Evolutionary conservation across 2,329 filamentous ascomycete genomes (phyloP), one percentile per base, ranked within the genome.

Genomic region (Mycosphaerella arachidis): DNA sequence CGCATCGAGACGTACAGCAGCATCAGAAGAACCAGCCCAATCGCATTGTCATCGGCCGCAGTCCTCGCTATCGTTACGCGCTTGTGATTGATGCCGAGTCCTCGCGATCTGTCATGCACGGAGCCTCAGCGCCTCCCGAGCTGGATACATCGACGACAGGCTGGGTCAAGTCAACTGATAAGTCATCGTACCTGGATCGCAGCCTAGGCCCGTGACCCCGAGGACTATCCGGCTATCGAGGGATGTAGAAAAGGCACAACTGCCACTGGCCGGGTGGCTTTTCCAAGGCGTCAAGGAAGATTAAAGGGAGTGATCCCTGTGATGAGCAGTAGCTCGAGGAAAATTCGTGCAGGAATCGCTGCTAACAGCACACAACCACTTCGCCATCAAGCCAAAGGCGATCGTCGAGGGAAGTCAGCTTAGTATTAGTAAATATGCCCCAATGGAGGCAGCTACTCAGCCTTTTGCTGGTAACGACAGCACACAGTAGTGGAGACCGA

Each of bases 31-130:
- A 18, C 40, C 16, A 4, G 40, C 6, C 16, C 16, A 43, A 8
- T 43, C 40, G 8, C 16, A 18, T 18, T 3, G 2, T 7, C n/a
- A n/a, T 43, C 33, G 56, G 27, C 12, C 33, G 31, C 12, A 58
- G 56, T n/a, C 64, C 63, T 27, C 56, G 60, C 9, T 65, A 65
- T 35, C 60, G 53, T 12, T 65, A 53, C 53, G 63, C 57, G 30
- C 13, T 66, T 1, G 62, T 63, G 27, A 59, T 67, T 13, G 64
- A 65, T 54, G 29, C 55, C 37, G 62, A 30, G 24, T 55, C 61
- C 3, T 13, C 66, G 24, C 54, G 59, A 6, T 63, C 59, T 12
- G 43, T 66, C 4, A 27, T 65, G 18, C 52, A 50, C 18, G 31
- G 55, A 24, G n/a, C 54, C 27, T 5, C 31, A 10, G 9, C 57